A percentile compares a stretch with the other conserved stretches of the same genome.
Evolutionary conservation across 2,329 filamentous ascomycete species (phyloP).

Genomic region (Pseudofabraea citricarpa): DNA sequence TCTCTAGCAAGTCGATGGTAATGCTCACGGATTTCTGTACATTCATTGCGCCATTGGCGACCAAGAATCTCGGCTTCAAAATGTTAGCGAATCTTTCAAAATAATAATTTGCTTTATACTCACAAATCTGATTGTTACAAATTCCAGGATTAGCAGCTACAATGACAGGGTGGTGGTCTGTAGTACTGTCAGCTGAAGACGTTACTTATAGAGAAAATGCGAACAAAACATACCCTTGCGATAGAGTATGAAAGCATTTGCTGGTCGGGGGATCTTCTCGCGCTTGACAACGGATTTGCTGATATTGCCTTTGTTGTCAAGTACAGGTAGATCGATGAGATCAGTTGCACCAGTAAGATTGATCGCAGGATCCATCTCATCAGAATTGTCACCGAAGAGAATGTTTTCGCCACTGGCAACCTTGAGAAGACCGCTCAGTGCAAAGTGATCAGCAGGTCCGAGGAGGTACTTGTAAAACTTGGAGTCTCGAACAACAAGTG

Average conservation of each 20-base stretch:
- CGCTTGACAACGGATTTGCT: not conserved
- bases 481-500: not conserved
- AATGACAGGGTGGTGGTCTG: not conserved
- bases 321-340: not conserved
- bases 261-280: not conserved
- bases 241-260: not conserved
- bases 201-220: too few species aligned
- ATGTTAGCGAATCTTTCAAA: not conserved
- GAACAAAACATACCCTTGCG: not conserved
- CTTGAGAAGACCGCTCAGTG: not conserved
- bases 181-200: too few species aligned
- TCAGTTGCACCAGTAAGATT: not conserved
- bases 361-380: not conserved
- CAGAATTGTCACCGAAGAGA: not conserved
- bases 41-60: slow-evolving; percentile 4
- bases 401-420: not conserved
- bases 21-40: not conserved
- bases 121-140: slow-evolving; percentile 7
- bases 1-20: slow-evolving; percentile 6
- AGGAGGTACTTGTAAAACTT: not conserved
- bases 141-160: slow-evolving; percentile 2
- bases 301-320: not conserved
- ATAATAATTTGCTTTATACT: slow-evolving; percentile 1
- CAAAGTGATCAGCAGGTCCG: not conserved
- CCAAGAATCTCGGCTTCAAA: slow-evolving; percentile 6